phyloP scores from a whole-genome alignment of 306 rosid species.

The Sophora flavescens region DNA sequence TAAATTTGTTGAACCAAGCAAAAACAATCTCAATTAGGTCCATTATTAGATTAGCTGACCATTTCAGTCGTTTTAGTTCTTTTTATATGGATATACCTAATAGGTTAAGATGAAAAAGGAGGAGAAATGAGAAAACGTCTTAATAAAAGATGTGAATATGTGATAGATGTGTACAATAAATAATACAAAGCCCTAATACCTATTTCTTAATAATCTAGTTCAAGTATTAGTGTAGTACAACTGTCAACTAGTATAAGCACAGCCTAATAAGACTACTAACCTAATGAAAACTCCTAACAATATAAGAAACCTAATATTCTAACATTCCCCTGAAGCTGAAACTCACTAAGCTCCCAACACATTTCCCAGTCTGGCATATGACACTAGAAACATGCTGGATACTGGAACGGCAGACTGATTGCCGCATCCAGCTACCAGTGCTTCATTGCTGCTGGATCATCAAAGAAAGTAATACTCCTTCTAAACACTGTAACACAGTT shows the following conservation, averaged over 20 bases:
- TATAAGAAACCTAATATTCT: neutral
- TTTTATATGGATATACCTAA: neutral
- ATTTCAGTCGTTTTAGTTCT: neutral
- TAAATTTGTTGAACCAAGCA: neutral
- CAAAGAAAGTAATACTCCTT: conserved; percentile 11
- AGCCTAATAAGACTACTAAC: neutral
- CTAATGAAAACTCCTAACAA: conserved; percentile 2
- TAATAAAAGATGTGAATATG: neutral
- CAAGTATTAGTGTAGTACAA: neutral
- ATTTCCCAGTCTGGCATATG: neutral
- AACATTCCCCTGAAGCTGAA: neutral
- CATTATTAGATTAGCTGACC: neutral
- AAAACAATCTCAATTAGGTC: neutral
- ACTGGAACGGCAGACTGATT: neutral
- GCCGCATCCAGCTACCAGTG: neutral
- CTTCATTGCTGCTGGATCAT: neutral
- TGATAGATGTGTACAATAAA: neutral
- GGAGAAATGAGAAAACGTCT: neutral
- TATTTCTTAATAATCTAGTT: neutral
- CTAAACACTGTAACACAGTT: neutral
- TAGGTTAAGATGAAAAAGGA: neutral
- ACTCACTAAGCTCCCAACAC: neutral
- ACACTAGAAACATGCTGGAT: neutral
- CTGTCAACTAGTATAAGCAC: neutral
- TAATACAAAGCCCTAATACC: neutral